A percentile compares a stretch with the other conserved stretches of the same genome.
These are phyloP conservation scores for Ceratobasidium sp. DNA, from an alignment of 1,284 basidiomycete species.

Conservation along the genomic window DNA sequence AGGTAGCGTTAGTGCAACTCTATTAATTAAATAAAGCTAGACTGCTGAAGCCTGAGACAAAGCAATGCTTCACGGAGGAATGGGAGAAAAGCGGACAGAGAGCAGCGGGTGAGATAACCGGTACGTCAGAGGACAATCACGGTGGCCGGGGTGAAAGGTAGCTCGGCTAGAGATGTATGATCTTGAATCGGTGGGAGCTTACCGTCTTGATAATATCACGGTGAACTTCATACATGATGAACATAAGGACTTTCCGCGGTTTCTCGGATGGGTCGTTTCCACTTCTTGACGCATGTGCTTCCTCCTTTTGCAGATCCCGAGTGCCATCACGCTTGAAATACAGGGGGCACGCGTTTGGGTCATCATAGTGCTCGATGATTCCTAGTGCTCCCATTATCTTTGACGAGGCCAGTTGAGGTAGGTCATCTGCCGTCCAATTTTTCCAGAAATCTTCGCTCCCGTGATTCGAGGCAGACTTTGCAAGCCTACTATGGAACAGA, in stretches of 20 bases:
- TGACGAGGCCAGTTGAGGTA: constrained; percentile 2
- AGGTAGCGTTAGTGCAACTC: neutral
- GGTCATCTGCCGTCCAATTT: neutral
- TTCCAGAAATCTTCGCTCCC: neutral
- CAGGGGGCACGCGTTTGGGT: neutral
- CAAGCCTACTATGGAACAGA: neutral
- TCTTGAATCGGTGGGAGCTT: neutral
- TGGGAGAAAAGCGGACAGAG: too few relatives aligned
- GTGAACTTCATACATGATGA: constrained; percentile 7
- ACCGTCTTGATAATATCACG: neutral
- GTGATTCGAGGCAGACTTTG: neutral
- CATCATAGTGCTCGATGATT: neutral
- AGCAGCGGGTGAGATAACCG: too few relatives aligned
- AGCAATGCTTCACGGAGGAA: too few relatives aligned
- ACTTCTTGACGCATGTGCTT: neutral
- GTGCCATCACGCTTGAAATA: constrained; percentile 17
- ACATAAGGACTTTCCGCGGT: constrained; percentile 13
- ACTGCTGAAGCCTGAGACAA: neutral
- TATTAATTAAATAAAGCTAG: too few relatives aligned
- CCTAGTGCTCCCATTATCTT: neutral
- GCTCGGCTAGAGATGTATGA: too few relatives aligned
- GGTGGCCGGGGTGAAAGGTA: too few relatives aligned
- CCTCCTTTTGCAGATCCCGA: neutral
- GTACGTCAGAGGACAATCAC: too few relatives aligned
- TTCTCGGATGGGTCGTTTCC: neutral